phyloP scores from a whole-genome alignment of 78 protist genomes.

The Dictyostelium brefeldianum region DNA sequence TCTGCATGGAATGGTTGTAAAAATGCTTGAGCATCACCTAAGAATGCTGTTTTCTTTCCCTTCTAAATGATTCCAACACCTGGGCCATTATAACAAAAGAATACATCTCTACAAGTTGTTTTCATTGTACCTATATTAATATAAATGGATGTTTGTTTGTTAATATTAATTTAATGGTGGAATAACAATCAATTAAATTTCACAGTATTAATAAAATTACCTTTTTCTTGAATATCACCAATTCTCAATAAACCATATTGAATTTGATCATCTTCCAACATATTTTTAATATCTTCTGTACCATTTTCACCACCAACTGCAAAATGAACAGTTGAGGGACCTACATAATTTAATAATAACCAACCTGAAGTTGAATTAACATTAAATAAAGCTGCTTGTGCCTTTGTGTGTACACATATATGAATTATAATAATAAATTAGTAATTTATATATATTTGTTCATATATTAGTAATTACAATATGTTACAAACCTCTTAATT shows the following conservation, averaged over 20 bases:
- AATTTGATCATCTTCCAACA: constrained; percentile 34
- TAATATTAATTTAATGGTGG: no score
- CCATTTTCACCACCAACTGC: constrained; percentile 18
- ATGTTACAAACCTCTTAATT: background rate
- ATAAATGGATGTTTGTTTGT: no score
- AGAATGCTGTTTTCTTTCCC: constrained; percentile 27
- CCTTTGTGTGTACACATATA: no score
- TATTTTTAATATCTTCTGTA: background rate
- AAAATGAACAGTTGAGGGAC: constrained; percentile 30
- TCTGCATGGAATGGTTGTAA: constrained; percentile 47
- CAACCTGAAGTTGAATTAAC: background rate
- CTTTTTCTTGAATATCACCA: constrained; percentile 15
- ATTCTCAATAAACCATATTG: constrained; percentile 25
- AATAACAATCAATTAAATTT: no score
- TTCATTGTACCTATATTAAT: background rate
- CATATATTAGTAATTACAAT: no score
- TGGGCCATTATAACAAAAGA: constrained; percentile 43
- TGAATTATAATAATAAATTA: no score
- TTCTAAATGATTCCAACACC: constrained; percentile 37
- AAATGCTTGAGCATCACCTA: constrained; percentile 17
- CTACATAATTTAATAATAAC: constrained; percentile 33
- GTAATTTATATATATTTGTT: no score
- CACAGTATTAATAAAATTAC: no score
- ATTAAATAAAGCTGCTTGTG: constrained; percentile 38
- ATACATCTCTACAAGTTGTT: constrained; percentile 33